Base-by-base conservation (phyloP, 83 land plant species). In the Diphasiastrum complanatum region DNA sequence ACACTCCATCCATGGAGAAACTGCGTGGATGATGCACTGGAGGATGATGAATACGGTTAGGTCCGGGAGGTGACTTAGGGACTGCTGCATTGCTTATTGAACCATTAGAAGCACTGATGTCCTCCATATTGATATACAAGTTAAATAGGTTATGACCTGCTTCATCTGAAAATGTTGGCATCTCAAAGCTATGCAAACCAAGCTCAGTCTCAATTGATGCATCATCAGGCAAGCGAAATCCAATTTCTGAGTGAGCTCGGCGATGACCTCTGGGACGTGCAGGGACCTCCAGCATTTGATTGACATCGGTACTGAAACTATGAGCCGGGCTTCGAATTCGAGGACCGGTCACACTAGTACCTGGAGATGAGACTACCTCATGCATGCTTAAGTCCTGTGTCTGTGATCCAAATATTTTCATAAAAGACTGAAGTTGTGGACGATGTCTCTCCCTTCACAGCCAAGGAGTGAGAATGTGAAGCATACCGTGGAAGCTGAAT, bases 121-220 rank as follows among this genome's bases (percentile, higher is more conserved):
- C 31, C 59, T 55, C 59, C 59, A 55, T 55, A 35, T 55, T 35
- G 19, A 55, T 55, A 35, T 55, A 55, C 59, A 55, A 27, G 59
- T 55, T 55, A 27, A 55, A 55, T 20, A 55, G 34, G 31, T 55
- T 35, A 16, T 55, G 35, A 6, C 59, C 59, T 11, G 35, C 59
- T 27, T 55, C 59, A 27, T 55, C 59, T 16, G 59, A 55, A 27
- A 55, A 35, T 12, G 59, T 27, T 27, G 59, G 59, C 59, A 55
- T 55, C 25, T 10, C 53, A 20, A 27, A 35, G 1, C 59, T 32
- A 24, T 27, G 8, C 11, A 55, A 35, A 20, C 59, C 59, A 30
- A 55, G 59, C 34, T 55, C 59, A 11, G 35, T 31, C 35, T 55
- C 59, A 30, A 55, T 27, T 11, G 59, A 6, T 0, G 59, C 59